phyloP scores from a whole-genome alignment of 2,329 filamentous ascomycete genomes.

The Elsinoe necatrix region DNA sequence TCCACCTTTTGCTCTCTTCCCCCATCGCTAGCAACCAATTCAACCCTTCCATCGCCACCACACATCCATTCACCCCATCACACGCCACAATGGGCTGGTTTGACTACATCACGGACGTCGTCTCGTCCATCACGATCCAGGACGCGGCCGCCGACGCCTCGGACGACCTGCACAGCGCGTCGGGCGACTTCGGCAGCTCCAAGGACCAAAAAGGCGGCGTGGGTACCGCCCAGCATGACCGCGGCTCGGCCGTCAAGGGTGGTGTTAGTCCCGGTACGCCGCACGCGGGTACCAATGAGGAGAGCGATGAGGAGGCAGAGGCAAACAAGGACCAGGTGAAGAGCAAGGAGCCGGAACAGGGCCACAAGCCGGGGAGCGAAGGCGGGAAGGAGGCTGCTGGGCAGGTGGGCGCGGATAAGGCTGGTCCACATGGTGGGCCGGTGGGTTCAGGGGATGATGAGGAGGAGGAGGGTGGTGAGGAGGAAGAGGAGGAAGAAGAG shows the following conservation, averaged over 20 bases:
- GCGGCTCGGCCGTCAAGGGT: slow-evolving; percentile 29
- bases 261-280: slow-evolving; percentile 33
- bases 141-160: slow-evolving; percentile 55
- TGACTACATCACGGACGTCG: slow-evolving; percentile 56
- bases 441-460: slow-evolving; percentile 36
- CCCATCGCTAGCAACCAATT: slow-evolving; percentile 3
- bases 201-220: slow-evolving; percentile 24
- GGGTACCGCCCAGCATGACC: slow-evolving; percentile 25
- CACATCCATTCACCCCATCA: slow-evolving; percentile 16
- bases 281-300: slow-evolving; percentile 37
- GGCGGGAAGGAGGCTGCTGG: slow-evolving; percentile 24
- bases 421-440: slow-evolving; percentile 24
- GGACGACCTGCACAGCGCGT: slow-evolving; percentile 41
- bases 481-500: slow-evolving; percentile 56
- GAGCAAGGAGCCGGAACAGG: slow-evolving; percentile 21
- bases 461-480: slow-evolving; percentile 46
- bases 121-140: slow-evolving; percentile 55
- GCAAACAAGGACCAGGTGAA: slow-evolving; percentile 36
- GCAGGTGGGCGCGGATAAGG: slow-evolving; percentile 22
- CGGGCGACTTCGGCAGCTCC: slow-evolving; percentile 35
- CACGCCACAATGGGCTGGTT: slow-evolving; percentile 50
- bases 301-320: slow-evolving; percentile 35
- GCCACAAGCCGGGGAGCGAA: slow-evolving; percentile 23
- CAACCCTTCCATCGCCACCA: not conserved
- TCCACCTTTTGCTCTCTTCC: slow-evolving; percentile 15